Conservation (phyloP, 2,329 filamentous ascomycete species). For the Aspergillus arachidicola region DNA sequence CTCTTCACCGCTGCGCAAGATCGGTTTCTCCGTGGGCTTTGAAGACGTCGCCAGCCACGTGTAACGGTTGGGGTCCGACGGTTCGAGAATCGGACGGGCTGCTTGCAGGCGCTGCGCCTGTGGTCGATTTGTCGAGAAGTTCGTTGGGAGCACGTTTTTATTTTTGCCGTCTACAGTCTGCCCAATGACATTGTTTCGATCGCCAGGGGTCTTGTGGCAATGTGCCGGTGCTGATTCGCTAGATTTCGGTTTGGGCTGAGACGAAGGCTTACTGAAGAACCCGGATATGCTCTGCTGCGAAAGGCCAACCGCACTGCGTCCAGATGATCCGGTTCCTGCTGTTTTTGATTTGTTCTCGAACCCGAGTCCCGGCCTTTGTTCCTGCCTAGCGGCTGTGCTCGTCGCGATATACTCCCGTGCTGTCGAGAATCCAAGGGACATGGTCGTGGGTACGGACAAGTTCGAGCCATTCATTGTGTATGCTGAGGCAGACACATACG, state of each 20-base stretch:
- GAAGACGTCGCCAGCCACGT: constrained; percentile 37
- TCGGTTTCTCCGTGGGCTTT: constrained; percentile 25
- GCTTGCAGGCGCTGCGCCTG: constrained; percentile 35
- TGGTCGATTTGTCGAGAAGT: constrained; percentile 33
- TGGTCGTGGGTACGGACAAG: constrained; percentile 40
- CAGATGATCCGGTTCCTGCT: constrained; percentile 29
- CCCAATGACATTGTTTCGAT: constrained; percentile 14
- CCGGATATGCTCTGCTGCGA: constrained; percentile 56
- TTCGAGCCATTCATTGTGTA: constrained; percentile 65
- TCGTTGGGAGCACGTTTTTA: constrained; percentile 21
- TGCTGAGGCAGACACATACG: constrained; percentile 45
- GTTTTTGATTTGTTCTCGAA: constrained; percentile 32
- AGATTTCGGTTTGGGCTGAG: constrained; percentile 20
- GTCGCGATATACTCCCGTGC: constrained; percentile 57
- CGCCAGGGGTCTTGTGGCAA: constrained; percentile 13
- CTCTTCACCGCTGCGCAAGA: constrained; percentile 12
- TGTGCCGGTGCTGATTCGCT: constrained; percentile 16
- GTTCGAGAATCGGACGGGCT: constrained; percentile 36
- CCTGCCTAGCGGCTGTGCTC: constrained; percentile 25
- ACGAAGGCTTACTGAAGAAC: constrained; percentile 48
- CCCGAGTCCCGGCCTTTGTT: constrained; percentile 21
- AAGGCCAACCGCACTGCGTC: constrained; percentile 42
- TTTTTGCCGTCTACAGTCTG: constrained; percentile 6
- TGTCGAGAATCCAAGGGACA: constrained; percentile 63
- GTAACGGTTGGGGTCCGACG: constrained; percentile 34